Base-by-base conservation (phyloP, 495 filamentous ascomycete genomes). In the Penicillium steckii region DNA sequence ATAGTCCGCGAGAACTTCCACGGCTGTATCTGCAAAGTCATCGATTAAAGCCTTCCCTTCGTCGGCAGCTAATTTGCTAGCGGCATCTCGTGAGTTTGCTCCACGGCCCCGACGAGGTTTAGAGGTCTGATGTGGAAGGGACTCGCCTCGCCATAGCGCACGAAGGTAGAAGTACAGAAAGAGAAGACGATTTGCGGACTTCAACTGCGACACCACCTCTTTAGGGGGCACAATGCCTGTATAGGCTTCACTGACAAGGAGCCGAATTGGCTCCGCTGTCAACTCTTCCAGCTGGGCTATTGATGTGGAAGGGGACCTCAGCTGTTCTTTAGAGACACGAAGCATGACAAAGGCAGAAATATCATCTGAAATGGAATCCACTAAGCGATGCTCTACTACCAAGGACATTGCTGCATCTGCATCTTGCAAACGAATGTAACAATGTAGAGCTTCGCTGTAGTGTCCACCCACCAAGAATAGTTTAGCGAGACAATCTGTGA, bases 151-250 rank as follows among this genome's bases (percentile, higher is more conserved):
- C 95, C 93, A 97, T 12, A 98, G 76, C 1, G 87, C 83, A 12
- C 90, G 84, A 8, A 97, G 76, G 63, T 97, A 97, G 71, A 97
- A 92, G 71, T 88, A 98, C 6, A 95, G 81, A 64, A 94, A 96
- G n/a, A 89, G 67, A 35, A 73, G 64, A 2, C 54, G 73, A 62
- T 76, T 73, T 48, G 73, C 73, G 27, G 67, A 66, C 47, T 80
- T 55, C 2, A 98, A 78, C 56, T 97, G 93, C 2, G 71, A 56
- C 27, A 97, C 86, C 4, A 97, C 91, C 0, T 81, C 77, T 2
- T 85, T 78, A 0, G 92, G 89, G 9, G 77, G 85, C 13, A 98
- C 88, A 35, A 93, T 86, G 1, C 94, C 94, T 41, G 91, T 88
- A 46, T 88, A 85, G 8, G 91, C 91, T 69, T 96, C 94, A 24